phyloP scores from a whole-genome alignment of 2,329 filamentous ascomycete species.

The Ampelomyces quisqualis region DNA sequence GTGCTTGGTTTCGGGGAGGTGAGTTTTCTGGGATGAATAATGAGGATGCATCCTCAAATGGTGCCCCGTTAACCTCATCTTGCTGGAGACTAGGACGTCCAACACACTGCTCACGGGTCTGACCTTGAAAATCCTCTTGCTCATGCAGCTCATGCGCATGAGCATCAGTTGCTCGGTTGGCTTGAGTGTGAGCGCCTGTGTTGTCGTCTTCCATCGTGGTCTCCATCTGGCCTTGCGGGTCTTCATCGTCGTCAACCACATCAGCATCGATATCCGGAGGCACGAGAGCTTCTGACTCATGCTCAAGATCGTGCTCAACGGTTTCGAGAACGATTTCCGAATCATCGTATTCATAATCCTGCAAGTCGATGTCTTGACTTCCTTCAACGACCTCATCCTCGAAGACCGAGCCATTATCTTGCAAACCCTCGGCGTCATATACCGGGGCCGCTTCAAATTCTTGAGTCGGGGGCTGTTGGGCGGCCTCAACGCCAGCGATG shows the following conservation, averaged over 20 bases:
- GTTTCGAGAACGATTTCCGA: slow-evolving; percentile 2
- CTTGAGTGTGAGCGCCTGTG: neutral
- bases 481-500: no score
- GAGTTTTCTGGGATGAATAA: slow-evolving; percentile 18
- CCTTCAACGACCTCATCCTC: no score
- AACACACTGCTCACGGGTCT: neutral
- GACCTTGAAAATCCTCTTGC: no score
- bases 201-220: neutral
- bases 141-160: neutral
- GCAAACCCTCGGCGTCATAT: neutral
- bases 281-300: neutral
- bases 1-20: neutral
- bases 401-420: no score
- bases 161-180: neutral
- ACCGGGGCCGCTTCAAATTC: neutral
- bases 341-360: neutral
- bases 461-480: no score
- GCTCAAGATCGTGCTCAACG: slow-evolving; percentile 2
- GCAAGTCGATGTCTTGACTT: neutral
- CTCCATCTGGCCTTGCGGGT: neutral
- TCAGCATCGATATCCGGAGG: neutral
- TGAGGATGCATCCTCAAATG: slow-evolving; percentile 5
- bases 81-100: neutral
- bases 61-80: neutral
- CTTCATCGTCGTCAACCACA: slow-evolving; percentile 1